Conservation (phyloP, 306 rosid species). For the Corylus americana region DNA sequence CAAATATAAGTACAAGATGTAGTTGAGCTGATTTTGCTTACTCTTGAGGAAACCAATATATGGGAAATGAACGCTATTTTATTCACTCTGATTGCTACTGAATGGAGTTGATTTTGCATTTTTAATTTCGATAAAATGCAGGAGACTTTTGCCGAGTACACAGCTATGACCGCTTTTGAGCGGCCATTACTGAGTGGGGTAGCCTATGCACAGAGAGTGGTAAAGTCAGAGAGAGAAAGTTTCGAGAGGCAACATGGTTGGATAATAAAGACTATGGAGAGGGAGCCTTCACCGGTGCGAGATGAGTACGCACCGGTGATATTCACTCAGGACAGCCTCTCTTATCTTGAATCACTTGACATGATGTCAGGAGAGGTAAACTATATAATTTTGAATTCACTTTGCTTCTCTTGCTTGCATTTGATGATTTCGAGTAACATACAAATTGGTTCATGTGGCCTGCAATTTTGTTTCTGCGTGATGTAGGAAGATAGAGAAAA, state of each 20-base stretch:
- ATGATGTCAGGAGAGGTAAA: conserved; percentile 99
- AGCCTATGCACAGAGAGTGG: conserved; percentile 89
- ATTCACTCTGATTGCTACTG: not conserved
- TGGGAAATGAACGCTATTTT: not conserved
- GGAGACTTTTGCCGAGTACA: conserved; percentile 94
- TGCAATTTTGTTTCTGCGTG: conserved; percentile 22
- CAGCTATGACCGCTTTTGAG: conserved; percentile 95
- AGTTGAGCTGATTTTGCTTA: not conserved
- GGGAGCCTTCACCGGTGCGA: conserved; percentile 67
- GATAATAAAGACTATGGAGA: conserved; percentile 92
- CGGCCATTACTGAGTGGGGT: conserved; percentile 95
- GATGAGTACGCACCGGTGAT: conserved; percentile 98
- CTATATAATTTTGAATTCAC: not conserved
- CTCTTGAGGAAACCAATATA: not conserved
- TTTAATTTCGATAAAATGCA: conserved; percentile 37
- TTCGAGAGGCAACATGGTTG: conserved; percentile 88
- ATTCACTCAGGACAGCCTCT: conserved; percentile 83
- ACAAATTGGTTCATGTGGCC: conserved; percentile 12
- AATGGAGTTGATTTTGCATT: not conserved
- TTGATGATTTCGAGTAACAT: not conserved
- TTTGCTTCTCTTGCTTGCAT: conserved; percentile 17
- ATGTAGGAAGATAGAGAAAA: conserved; percentile 93
- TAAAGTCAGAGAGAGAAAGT: conserved; percentile 66
- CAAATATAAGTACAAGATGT: not conserved
- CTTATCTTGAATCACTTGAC: conserved; percentile 90